These are phyloP conservation scores for Moricandia arvensis DNA, from an alignment of 345 rosid species.

Conservation along the genomic window DNA sequence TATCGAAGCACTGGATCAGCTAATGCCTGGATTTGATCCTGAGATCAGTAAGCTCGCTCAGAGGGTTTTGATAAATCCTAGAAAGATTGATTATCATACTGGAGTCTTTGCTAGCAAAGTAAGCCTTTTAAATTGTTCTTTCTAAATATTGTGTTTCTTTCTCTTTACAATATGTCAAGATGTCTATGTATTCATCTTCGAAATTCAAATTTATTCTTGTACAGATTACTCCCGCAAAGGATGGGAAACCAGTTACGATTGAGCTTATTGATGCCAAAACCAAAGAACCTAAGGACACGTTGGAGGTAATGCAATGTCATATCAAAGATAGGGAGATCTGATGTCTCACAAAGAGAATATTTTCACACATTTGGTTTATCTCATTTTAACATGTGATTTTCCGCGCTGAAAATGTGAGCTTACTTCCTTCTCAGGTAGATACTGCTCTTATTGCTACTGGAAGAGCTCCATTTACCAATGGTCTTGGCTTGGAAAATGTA, in stretches of 20 bases:
- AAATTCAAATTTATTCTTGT: neutral
- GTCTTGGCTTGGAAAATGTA: constrained; percentile 97
- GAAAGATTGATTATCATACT: constrained; percentile 90
- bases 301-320: constrained; percentile 64
- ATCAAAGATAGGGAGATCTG: constrained; percentile 6
- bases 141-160: neutral
- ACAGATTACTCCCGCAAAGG: constrained; percentile 91
- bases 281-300: constrained; percentile 74
- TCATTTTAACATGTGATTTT: neutral
- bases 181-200: neutral
- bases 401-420: too few relatives aligned
- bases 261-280: constrained; percentile 99
- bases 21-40: constrained; percentile 99
- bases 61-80: constrained; percentile 87
- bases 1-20: constrained; percentile 93
- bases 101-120: constrained; percentile 99
- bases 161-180: neutral
- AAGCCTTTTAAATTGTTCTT: constrained; percentile 16
- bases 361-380: neutral
- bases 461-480: constrained; percentile 96
- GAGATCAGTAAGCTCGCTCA: constrained; percentile 97
- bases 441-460: constrained; percentile 99
- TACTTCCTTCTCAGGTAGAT: constrained; percentile 62
- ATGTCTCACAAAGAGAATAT: neutral
- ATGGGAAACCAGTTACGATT: constrained; percentile 90